Evolutionary conservation across 345 rosid genomes (phyloP), one percentile per base, ranked within the genome.

Genomic region (Hibiscus syriacus): DNA sequence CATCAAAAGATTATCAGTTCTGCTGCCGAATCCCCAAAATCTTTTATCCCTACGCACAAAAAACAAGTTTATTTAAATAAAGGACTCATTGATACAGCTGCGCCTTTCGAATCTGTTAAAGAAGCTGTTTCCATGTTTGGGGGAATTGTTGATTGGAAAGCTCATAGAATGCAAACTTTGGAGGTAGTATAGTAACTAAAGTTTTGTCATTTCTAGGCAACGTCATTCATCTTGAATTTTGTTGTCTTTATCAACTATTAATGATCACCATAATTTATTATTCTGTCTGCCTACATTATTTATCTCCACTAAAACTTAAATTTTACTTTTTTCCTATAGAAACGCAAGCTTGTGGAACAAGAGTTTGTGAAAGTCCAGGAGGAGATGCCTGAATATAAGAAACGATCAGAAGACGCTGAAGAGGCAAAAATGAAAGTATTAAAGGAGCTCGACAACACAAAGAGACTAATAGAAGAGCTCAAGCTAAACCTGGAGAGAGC

Each of bases 111-210:
- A 78, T 90, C 98, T 14, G 98, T 93, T 68, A 90, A 93, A 84
- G 89, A 86, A 76, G 98, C 85, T 63, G 98, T 93, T 75, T 90
- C 97, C 54, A 90, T 82, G 82, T 90, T 93, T 74, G 98, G 98
- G 12, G 98, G 98, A 69, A 90, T 90, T 71, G 87, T 87, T 54
- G 98, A 93, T 66, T 93, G 98, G 98, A 93, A 90, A 81, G 98
- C 92, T 50, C 98, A 90, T 71, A 85, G 76, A 80, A 69, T 84
- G 76, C 82, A 86, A 80, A 82, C 88, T 14, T 82, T 87, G 72
- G 94, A 90, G 96, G 98, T 93, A n/a, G n/a, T n/a, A n/a, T n/a
- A n/a, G n/a, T n/a, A n/a, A n/a, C n/a, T n/a, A n/a, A n/a, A n/a
- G 22, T 61, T 36, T 30, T 50, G 25, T 36, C 43, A 66, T 52